Base-by-base conservation (phyloP, 176 grass and related monocot genomes). In the Sorghum bicolor region DNA sequence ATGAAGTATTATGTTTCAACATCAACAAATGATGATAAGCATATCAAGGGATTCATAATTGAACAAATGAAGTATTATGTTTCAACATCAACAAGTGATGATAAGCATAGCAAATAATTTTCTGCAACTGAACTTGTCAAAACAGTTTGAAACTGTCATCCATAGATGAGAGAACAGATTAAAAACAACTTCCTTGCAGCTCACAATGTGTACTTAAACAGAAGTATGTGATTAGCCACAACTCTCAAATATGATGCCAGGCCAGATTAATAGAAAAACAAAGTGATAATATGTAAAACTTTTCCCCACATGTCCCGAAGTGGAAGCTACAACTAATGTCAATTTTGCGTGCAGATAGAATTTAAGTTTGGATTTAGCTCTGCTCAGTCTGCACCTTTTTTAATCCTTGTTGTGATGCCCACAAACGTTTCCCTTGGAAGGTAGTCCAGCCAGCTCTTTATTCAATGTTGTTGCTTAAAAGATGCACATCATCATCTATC, bases 391-490 rank as follows among this genome's bases (percentile, higher is more conserved):
- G 48, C 58, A 37, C 58, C 25, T 30, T 44, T 16, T 45, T 6
- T 14, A 64, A 37, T 8, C 5, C 2, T 26, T 9, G 3, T 25
- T 64, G 2, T 1, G 22, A 64, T 26, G 26, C 17, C 11, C 28
- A 48, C 10, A 43, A 20, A 12, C 28, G 22, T 75, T 63, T 50
- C 47, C 13, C 41, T 28, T 22, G 25, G 11, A 25, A 48, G 38
- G 5, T 55, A 8, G 28, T 52, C 40, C 36, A 50, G 68, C 37
- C 39, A 38, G 31, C 45, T 63, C 26, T 83, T 31, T 13, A 24
- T 83, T 45, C 34, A 37, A 67, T 37, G 24, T 30, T 66, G 31
- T 36, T 38, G 41, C 60, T 82, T 68, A 52, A 77, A 77, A 75
- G 48, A 14, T 20, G 79, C 68, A n/a, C 52, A 55, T 32, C 17